Base-by-base conservation (phyloP, 106 monocot genomes). In the Phalaenopsis equestris region DNA sequence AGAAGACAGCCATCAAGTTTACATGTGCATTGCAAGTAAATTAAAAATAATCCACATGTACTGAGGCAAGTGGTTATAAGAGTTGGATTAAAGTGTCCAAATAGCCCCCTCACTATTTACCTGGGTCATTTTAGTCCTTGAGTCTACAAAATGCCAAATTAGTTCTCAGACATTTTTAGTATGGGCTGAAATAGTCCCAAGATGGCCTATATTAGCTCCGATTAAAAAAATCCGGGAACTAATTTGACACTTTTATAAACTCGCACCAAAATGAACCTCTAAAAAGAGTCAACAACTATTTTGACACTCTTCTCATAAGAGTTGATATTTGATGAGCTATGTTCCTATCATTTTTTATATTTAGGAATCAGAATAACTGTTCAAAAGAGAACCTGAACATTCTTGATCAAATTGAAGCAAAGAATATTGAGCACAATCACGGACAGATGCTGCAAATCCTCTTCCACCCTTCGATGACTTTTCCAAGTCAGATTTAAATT, bases 391-490 rank as follows among this genome's bases (percentile, higher is more conserved):
- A 90, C 93, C 93, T 79, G 67, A 18, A 77, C 75, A 93, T 68
- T 79, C 88, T 82, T 86, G 74, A 84, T 93, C 87, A 86, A 90
- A 93, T 39, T 72, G 73, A 57, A 79, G 42, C 77, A 89, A 65
- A 56, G 67, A 88, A 37, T 55, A 67, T 56, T 56, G 73, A 30
- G 82, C 67, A 83, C 80, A 80, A 14, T 78, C 56, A 65, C 67
- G 76, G 84, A 82, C 81, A 56, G 90, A 83, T 77, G 73, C 67
- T 74, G 90, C 93, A 84, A 90, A 93, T 11, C 85, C 84, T 78
- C 85, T 79, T 18, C 88, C 88, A 48, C 30, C 75, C 36, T 82
- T 75, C 19, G 90, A 38, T 56, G 85, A 77, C 65, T 85, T 38
- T 49, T 83, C 85, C 55, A 90, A 30, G 67, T 85, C 85, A 73